phyloP scores from a whole-genome alignment of 2,329 filamentous ascomycete genomes.

The Colletotrichum australisinense region DNA sequence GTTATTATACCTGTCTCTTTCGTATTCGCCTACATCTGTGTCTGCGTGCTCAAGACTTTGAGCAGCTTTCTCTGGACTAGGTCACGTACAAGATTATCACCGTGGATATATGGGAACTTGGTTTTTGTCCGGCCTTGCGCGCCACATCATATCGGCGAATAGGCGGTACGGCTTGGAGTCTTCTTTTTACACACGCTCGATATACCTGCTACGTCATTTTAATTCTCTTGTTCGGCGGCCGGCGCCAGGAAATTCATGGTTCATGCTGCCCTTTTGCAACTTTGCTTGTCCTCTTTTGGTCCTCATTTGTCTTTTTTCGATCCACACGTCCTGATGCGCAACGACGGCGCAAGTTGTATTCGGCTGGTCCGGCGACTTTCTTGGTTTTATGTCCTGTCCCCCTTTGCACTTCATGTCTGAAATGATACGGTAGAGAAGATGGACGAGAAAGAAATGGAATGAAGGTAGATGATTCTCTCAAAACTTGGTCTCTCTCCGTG shows the following conservation, averaged over 20 bases:
- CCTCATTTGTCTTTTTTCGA: not conserved
- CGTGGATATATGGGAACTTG: slow-evolving; percentile 33
- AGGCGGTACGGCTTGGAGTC: slow-evolving; percentile 12
- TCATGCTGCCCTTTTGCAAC: not conserved
- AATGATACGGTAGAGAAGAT: slow-evolving; percentile 25
- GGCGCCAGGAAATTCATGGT: slow-evolving; percentile 10
- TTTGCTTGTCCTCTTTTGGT: not conserved
- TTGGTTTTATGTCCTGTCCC: slow-evolving; percentile 19
- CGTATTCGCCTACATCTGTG: slow-evolving; percentile 5
- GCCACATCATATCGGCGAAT: slow-evolving; percentile 4
- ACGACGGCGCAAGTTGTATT: slow-evolving; percentile 33
- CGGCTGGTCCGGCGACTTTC: slow-evolving; percentile 41
- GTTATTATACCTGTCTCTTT: slow-evolving; percentile 18
- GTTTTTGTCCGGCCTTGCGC: slow-evolving; percentile 18
- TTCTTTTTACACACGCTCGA: slow-evolving; percentile 22
- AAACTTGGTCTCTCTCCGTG: not conserved
- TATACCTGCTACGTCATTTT: slow-evolving; percentile 33
- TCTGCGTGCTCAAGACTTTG: slow-evolving; percentile 2
- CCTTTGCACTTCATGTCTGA: slow-evolving; percentile 23
- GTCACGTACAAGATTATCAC: slow-evolving; percentile 23
- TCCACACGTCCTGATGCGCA: slow-evolving; percentile 22
- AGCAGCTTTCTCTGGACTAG: slow-evolving; percentile 22
- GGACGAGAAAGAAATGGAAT: slow-evolving; percentile 27
- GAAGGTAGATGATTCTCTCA: slow-evolving; percentile 26
- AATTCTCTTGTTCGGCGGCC: slow-evolving; percentile 23